Percentiles rank a stretch among this genome's conserved stretches.
Evolutionary conservation across 129 eudicot species (phyloP).

Genomic region (Erigeron canadensis): DNA sequence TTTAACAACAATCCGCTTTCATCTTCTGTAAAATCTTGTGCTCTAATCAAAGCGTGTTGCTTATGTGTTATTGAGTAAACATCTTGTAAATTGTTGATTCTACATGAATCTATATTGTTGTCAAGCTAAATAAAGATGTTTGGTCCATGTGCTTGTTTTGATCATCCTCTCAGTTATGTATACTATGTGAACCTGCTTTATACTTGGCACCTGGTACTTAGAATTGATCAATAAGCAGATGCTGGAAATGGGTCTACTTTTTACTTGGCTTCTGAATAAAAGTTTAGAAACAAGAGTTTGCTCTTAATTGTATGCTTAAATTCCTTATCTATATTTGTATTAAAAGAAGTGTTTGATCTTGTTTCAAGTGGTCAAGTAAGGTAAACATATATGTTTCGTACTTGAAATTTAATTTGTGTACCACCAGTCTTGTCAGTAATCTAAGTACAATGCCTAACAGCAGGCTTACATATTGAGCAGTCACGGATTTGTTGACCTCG

Average conservation of each 20-base stretch:
- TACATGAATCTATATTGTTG: too few species aligned
- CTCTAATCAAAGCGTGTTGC: background rate
- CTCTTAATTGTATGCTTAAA: background rate
- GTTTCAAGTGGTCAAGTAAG: constrained; percentile 3
- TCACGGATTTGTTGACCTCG: constrained; percentile 2
- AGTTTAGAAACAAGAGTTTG: background rate
- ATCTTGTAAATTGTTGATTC: too few species aligned
- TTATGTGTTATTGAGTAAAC: too few species aligned
- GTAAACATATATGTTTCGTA: background rate
- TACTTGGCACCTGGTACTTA: background rate
- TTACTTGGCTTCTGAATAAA: constrained; percentile 7
- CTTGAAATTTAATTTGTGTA: background rate
- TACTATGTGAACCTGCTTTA: background rate
- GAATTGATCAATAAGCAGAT: background rate
- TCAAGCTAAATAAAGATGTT: constrained; percentile 10
- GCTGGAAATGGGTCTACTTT: background rate
- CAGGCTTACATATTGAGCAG: constrained; percentile 9
- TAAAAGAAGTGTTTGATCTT: background rate
- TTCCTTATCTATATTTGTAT: background rate
- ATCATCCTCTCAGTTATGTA: background rate
- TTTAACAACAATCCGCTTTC: background rate
- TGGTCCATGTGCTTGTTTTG: constrained; percentile 1
- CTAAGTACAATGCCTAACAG: background rate
- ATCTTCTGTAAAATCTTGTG: constrained; percentile 4
- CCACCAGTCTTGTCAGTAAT: background rate